Evolutionary conservation across 2,329 filamentous ascomycete species (phyloP).

Genomic region (Xylaria sp.): DNA sequence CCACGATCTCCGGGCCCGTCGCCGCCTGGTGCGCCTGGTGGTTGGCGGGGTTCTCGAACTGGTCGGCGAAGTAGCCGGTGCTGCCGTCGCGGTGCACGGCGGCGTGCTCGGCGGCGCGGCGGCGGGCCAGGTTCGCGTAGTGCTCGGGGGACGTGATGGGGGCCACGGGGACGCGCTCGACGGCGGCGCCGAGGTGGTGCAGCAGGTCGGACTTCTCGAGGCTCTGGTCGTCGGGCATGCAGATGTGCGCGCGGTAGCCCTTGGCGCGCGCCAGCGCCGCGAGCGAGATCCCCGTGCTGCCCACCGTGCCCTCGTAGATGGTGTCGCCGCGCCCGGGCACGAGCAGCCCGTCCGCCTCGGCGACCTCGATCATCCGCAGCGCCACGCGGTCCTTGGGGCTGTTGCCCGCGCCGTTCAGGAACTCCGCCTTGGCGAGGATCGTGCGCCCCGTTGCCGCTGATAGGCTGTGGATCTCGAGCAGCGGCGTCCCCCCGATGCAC

Average conservation of each 20-base stretch:
- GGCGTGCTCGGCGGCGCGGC: conserved; percentile 77
- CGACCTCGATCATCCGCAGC: conserved; percentile 82
- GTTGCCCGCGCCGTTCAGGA: conserved; percentile 91
- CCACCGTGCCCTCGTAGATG: conserved; percentile 96
- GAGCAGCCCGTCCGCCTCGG: conserved; percentile 78
- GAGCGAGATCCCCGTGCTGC: conserved; percentile 93
- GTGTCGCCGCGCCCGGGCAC: conserved; percentile 84
- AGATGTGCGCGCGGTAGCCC: conserved; percentile 93
- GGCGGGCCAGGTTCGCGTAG: conserved; percentile 89
- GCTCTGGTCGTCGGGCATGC: conserved; percentile 93
- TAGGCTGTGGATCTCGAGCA: conserved; percentile 84
- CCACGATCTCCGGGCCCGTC: conserved; percentile 89
- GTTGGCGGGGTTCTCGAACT: conserved; percentile 92
- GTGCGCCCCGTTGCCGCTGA: conserved; percentile 85
- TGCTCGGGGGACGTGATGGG: conserved; percentile 93
- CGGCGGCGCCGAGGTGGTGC: conserved; percentile 85
- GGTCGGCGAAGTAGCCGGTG: conserved; percentile 90
- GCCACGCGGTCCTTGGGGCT: conserved; percentile 96
- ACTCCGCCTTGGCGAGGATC: conserved; percentile 94
- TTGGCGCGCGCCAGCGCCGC: conserved; percentile 85
- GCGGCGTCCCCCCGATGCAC: conserved; percentile 90
- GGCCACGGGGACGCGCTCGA: conserved; percentile 87
- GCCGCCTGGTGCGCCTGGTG: conserved; percentile 80
- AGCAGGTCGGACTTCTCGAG: conserved; percentile 89
- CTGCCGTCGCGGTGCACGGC: conserved; percentile 62